Evolutionary conservation across 2,329 filamentous ascomycete species (phyloP).

Genomic region (Pyrenophora teres): DNA sequence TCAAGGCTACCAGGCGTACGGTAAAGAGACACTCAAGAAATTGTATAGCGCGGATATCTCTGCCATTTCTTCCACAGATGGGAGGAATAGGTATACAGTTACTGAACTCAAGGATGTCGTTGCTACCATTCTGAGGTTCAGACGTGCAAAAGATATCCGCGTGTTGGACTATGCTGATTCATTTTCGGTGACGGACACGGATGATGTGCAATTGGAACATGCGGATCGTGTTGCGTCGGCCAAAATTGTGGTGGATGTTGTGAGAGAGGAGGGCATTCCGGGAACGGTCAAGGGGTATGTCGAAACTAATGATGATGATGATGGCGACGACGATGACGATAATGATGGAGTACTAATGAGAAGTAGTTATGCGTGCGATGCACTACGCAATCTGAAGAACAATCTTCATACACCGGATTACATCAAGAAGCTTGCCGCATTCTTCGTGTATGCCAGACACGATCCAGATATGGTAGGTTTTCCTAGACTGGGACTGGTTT

Average conservation of each 20-base stretch:
- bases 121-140: constrained; percentile 18
- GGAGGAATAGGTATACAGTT: constrained; percentile 26
- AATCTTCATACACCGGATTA: constrained; percentile 7
- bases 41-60: constrained; percentile 26
- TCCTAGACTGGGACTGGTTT: neutral
- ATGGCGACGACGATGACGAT: no score
- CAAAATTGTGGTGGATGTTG: constrained; percentile 30
- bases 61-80: constrained; percentile 25
- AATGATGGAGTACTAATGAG: no score
- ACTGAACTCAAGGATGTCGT: constrained; percentile 24
- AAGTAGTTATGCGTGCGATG: constrained; percentile 26
- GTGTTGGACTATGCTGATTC: constrained; percentile 28
- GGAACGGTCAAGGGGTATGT: constrained; percentile 23
- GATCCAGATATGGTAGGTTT: constrained; percentile 28
- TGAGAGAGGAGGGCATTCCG: constrained; percentile 18
- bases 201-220: constrained; percentile 27
- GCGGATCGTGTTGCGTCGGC: constrained; percentile 35
- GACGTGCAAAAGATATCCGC: constrained; percentile 23
- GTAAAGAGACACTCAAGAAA: constrained; percentile 24
- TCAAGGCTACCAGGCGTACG: constrained; percentile 19
- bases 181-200: constrained; percentile 11
- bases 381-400: constrained; percentile 13
- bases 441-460: constrained; percentile 28
- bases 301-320: no score
- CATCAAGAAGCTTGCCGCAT: constrained; percentile 14